These are phyloP conservation scores for Massospora cicadina DNA, from an alignment of 371 early-diverging fungal species.

Conservation along the genomic window DNA sequence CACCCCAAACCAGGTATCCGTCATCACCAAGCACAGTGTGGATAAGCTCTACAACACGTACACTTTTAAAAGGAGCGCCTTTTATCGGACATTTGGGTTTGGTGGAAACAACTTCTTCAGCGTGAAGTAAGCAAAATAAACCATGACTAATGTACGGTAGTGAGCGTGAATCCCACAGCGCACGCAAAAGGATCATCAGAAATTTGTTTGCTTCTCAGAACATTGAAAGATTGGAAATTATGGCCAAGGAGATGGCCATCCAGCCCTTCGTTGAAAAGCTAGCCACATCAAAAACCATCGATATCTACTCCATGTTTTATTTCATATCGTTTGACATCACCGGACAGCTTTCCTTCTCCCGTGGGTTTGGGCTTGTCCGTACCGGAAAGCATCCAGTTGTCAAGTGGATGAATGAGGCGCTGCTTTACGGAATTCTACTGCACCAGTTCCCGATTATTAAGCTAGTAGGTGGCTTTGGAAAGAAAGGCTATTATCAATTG, in stretches of 20 bases:
- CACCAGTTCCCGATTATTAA: conserved; percentile 11
- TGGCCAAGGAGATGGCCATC: not conserved
- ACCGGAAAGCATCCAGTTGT: conserved; percentile 20
- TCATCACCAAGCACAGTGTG: not conserved
- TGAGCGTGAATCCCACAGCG: not conserved
- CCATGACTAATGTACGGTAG: not conserved
- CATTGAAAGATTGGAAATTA: not conserved
- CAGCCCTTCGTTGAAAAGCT: not conserved
- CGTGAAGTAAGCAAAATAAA: not conserved
- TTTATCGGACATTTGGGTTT: conserved; percentile 1
- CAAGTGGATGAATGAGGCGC: conserved; percentile 10
- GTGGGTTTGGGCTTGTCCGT: conserved; percentile 25
- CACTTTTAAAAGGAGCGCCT: not conserved
- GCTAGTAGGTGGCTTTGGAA: conserved; percentile 4
- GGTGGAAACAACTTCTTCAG: not conserved
- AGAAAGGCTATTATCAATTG: not conserved
- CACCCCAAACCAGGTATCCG: not conserved
- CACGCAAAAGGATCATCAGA: not conserved
- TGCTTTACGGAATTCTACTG: conserved; percentile 2
- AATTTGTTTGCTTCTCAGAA: not conserved
- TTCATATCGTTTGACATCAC: conserved; percentile 20
- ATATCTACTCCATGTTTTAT: conserved; percentile 11
- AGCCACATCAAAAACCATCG: conserved; percentile 1
- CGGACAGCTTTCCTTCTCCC: conserved; percentile 28
- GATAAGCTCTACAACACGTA: not conserved